These are phyloP conservation scores for Alternaria atra DNA, from an alignment of 2,329 filamentous ascomycete species.

Conservation along the genomic window DNA sequence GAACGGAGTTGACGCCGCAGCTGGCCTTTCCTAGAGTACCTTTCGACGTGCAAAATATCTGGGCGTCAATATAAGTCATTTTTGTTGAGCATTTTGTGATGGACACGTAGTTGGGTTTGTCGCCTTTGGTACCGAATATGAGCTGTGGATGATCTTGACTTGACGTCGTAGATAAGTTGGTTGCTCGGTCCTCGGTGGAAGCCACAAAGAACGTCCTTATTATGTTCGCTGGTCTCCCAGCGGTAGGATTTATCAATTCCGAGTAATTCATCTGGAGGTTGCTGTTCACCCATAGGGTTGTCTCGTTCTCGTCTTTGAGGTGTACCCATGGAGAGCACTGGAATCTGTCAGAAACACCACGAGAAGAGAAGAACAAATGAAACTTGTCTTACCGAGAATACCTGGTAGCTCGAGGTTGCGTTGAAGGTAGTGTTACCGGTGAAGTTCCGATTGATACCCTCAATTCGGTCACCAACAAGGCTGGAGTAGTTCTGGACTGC, in stretches of 20 bases:
- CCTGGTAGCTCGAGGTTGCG: background rate
- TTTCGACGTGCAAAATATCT: background rate
- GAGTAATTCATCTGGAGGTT: background rate
- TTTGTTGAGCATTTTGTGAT: background rate
- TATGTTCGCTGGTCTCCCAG: background rate
- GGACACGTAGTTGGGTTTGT: background rate
- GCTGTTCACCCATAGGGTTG: background rate
- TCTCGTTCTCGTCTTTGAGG: background rate
- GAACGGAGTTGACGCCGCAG: background rate
- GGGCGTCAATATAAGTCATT: background rate
- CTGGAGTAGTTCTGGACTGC: background rate
- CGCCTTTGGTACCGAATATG: background rate
- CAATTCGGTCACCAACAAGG: background rate
- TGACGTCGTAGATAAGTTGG: background rate
- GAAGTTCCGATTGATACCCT: background rate
- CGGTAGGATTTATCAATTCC: background rate
- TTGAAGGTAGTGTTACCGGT: background rate
- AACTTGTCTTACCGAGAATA: background rate
- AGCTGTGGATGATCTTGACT: background rate
- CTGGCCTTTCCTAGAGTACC: background rate
- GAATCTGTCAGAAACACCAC: background rate
- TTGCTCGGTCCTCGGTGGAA: background rate
- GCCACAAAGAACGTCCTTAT: background rate
- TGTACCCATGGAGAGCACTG: background rate
- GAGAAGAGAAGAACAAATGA: background rate